Evolutionary conservation across 2,329 filamentous ascomycete species (phyloP).

Genomic region (Clarireedia hainanense): DNA sequence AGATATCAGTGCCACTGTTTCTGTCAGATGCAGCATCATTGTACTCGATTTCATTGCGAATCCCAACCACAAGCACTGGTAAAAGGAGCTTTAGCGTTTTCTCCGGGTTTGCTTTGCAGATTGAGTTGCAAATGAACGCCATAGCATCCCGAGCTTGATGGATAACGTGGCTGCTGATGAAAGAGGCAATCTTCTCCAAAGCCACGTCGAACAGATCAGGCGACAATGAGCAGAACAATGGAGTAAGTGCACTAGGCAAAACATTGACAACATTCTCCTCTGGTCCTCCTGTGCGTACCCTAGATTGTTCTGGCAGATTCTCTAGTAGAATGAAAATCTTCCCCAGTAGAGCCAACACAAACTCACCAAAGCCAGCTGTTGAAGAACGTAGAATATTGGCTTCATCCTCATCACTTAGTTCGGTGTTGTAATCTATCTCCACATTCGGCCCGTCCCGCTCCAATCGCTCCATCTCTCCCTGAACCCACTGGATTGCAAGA

Average conservation of each 20-base stretch:
- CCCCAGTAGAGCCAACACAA: slow-evolving; percentile 80
- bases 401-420: slow-evolving; percentile 80
- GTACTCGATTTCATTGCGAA: slow-evolving; percentile 92
- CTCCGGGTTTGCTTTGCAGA: slow-evolving; percentile 92
- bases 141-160: slow-evolving; percentile 96
- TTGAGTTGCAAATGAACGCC: slow-evolving; percentile 94
- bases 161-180: slow-evolving; percentile 89
- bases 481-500: slow-evolving; percentile 87
- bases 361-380: slow-evolving; percentile 88
- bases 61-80: slow-evolving; percentile 82
- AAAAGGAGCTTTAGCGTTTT: slow-evolving; percentile 88
- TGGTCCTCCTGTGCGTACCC: slow-evolving; percentile 81
- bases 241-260: slow-evolving; percentile 81
- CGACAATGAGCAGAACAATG: slow-evolving; percentile 82
- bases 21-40: slow-evolving; percentile 93
- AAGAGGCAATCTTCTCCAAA: slow-evolving; percentile 83
- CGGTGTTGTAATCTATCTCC: slow-evolving; percentile 74
- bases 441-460: slow-evolving; percentile 80
- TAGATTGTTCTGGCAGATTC: slow-evolving; percentile 84
- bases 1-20: slow-evolving; percentile 85
- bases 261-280: slow-evolving; percentile 98
- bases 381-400: slow-evolving; percentile 84
- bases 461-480: slow-evolving; percentile 87
- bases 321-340: slow-evolving; percentile 93
- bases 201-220: slow-evolving; percentile 90